Evolutionary conservation across 2,329 filamentous ascomycete species (phyloP), one percentile per base, ranked within the genome.

Genomic region (Sporothrix inflata): DNA sequence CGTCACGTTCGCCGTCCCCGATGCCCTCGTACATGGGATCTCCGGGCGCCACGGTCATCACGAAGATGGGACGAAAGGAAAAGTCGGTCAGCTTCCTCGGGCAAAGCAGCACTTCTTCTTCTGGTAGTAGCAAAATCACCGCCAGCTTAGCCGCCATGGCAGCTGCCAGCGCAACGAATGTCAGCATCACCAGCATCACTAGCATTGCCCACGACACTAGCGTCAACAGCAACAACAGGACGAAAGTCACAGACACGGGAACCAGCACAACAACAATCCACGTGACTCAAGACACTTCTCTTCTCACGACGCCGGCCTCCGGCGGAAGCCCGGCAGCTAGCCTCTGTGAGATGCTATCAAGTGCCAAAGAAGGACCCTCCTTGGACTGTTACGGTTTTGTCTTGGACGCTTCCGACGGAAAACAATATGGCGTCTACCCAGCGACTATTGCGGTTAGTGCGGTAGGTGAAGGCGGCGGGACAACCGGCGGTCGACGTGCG

Each of bases 41-140:
- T 4, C 11, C 42, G 16, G 3, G 11, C 42, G 9, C 14, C 3
- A 27, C 24, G 42, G 65, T 7, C n/a, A 38, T 7, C n/a, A 42
- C 24, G 42, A 42, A 68, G 47, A 19, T 5, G 19, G 42, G 65
- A 16, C 16, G 65, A 12, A 45, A 57, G 21, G n/a, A n/a, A 34
- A 60, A 60, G 49, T 38, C 24, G 6, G 67, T 69, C 21, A 47
- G 67, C 30, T 69, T 69, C 30, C 30, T 40, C 4, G n/a, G 53
- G 11, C 21, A 60, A 30, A 34, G 53, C 16, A 60, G 27, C n/a
- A 16, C n/a, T n/a, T n/a, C n/a, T n/a, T n/a, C n/a, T n/a, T n/a
- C n/a, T n/a, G n/a, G n/a, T n/a, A n/a, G n/a, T n/a, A n/a, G n/a
- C n/a, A n/a, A n/a, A n/a, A n/a, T 16, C 16, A 16, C 42, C 42